phyloP scores from a whole-genome alignment of 768 basidiomycete genomes.

The Tylopilus subfusipes region DNA sequence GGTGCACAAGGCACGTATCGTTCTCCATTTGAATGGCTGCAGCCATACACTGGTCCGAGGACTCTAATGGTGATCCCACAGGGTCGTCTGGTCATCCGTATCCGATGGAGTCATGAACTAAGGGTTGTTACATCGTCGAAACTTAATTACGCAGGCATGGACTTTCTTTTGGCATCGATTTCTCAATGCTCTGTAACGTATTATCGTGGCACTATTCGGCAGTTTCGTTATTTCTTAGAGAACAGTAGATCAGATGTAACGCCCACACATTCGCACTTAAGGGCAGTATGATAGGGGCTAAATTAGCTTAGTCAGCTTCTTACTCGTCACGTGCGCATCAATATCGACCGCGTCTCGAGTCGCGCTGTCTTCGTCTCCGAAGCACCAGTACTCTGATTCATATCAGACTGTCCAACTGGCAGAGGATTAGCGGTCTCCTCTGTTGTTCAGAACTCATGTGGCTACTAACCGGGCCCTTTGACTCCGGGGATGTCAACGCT shows the following conservation, averaged over 20 bases:
- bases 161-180: conserved; percentile 7
- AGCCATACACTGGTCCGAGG: conserved; percentile 35
- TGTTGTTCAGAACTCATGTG: conserved; percentile 39
- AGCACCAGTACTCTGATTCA: neutral
- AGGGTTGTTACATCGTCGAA: neutral
- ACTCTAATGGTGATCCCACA: conserved; percentile 32
- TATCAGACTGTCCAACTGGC: neutral
- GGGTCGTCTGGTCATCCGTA: conserved; percentile 20
- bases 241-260: too few relatives aligned
- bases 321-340: neutral
- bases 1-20: conserved; percentile 24
- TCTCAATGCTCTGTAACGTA: conserved; percentile 20
- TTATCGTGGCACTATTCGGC: conserved; percentile 4
- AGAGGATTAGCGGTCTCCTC: neutral
- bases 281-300: neutral
- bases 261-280: too few relatives aligned
- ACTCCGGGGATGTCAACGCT: conserved; percentile 37
- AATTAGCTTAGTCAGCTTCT: neutral
- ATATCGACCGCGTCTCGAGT: neutral
- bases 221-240: conserved; percentile 6
- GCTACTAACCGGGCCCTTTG: conserved; percentile 54
- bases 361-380: neutral
- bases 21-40: conserved; percentile 35
- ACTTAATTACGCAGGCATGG: neutral
- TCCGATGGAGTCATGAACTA: conserved; percentile 11